Evolutionary conservation across 176 grass and related monocot species (phyloP), one percentile per base, ranked within the genome.

Genomic region (Oryza brachyantha): DNA sequence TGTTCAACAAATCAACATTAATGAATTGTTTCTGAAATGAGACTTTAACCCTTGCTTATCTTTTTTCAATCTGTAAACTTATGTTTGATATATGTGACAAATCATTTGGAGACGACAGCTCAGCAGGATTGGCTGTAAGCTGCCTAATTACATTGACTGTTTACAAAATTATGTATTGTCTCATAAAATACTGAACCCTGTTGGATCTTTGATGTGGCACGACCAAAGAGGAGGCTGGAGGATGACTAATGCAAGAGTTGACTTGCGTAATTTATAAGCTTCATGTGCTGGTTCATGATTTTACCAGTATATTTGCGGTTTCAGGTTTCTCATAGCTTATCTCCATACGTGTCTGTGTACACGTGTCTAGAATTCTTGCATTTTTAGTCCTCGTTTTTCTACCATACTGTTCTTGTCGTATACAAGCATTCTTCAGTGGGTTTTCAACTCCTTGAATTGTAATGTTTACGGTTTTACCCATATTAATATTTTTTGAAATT

Each of bases 101-200:
- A 50, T 36, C 63, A 57, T 64, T 73, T 60, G 63, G 37, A 43
- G 62, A 66, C 32, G 62, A 74, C 76, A 76, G 27, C 61, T 57
- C 10, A 76, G 41, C 64, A 24, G 34, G 64, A 43, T 81, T 78
- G 82, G 68, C 19, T 69, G 72, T 68, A 83, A 50, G 71, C 77
- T 91, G 63, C 90, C 79, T 88, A 85, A 85, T 68, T 70, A 75
- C 29, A 41, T 71, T 79, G 82, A 91, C 90, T 68, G 66, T 82
- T 85, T 77, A 16, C 13, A 46, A 73, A 70, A 41, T 22, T 81
- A 64, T 2, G 13, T 63, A 42, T 52, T 48, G 58, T 61, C 66
- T 50, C 71, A 81, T 52, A 62, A 64, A 58, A 80, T 70, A 88
- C 88, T 59, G 13, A 80, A 84, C 59, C 81, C 39, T 83, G 62